These are phyloP conservation scores for Teratosphaeria destructans DNA, from an alignment of 2,329 filamentous ascomycete genomes.

Conservation along the genomic window DNA sequence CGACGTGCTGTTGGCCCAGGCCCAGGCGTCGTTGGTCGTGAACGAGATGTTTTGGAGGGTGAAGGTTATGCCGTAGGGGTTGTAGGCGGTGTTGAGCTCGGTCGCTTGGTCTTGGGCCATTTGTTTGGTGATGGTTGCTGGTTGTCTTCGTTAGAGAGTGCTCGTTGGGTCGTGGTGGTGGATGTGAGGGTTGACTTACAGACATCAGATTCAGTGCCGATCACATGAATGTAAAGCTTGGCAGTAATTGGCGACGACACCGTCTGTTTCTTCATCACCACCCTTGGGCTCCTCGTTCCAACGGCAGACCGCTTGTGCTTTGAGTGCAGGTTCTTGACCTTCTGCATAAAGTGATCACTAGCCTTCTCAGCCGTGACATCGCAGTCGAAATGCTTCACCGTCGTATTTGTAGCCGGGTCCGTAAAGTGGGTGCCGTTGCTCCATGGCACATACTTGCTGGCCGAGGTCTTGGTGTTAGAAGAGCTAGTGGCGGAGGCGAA, in stretches of 20 bases:
- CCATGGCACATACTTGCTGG: slow-evolving; percentile 26
- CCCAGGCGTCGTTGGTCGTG: slow-evolving; percentile 46
- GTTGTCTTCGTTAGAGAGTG: background rate
- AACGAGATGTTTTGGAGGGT: slow-evolving; percentile 39
- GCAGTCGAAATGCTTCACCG: slow-evolving; percentile 33
- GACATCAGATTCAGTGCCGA: slow-evolving; percentile 27
- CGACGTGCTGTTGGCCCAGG: slow-evolving; percentile 31
- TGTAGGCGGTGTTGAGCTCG: slow-evolving; percentile 35
- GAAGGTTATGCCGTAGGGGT: slow-evolving; percentile 43
- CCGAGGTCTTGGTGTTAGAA: slow-evolving; percentile 4
- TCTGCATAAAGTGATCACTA: slow-evolving; percentile 29
- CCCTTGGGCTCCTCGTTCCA: slow-evolving; percentile 5
- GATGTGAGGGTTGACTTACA: background rate
- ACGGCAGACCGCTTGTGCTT: slow-evolving; percentile 9
- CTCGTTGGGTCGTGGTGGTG: background rate
- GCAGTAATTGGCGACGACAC: slow-evolving; percentile 25
- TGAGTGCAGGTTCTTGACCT: slow-evolving; percentile 26
- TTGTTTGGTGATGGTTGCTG: slow-evolving; percentile 29
- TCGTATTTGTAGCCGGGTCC: slow-evolving; percentile 17
- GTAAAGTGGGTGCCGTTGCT: slow-evolving; percentile 15
- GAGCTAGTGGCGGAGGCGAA: slow-evolving; percentile 7
- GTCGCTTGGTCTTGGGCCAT: slow-evolving; percentile 31
- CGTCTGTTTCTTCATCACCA: background rate
- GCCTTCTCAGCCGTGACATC: slow-evolving; percentile 28
- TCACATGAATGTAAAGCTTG: slow-evolving; percentile 35